These are phyloP conservation scores for Chlamydomonas schloesseri DNA, from an alignment of 139 green algal species.

Conservation along the genomic window DNA sequence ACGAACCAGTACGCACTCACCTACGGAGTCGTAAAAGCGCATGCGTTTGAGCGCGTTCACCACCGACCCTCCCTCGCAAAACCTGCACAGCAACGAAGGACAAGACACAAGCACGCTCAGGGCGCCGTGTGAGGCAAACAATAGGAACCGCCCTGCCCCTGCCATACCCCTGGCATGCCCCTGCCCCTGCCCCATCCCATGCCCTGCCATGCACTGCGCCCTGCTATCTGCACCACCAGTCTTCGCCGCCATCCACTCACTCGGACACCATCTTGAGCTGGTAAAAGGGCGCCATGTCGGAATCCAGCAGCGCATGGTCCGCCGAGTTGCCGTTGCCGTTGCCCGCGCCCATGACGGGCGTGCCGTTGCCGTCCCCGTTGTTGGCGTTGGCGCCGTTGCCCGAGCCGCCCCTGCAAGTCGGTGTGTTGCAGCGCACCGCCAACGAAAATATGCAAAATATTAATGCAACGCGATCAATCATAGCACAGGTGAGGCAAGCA, in stretches of 20 bases:
- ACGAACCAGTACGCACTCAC: too few relatives aligned
- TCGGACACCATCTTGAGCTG: slow-evolving; percentile 42
- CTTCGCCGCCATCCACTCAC: slow-evolving; percentile 14
- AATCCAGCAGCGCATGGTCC: not conserved
- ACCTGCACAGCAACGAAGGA: not conserved
- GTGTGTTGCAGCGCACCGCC: too few relatives aligned
- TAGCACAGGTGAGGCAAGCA: too few relatives aligned
- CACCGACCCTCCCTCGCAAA: slow-evolving; percentile 29
- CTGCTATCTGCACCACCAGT: too few relatives aligned
- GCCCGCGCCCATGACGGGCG: not conserved
- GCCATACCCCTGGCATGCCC: too few relatives aligned
- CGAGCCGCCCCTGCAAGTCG: too few relatives aligned
- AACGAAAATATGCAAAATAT: too few relatives aligned
- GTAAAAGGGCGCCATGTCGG: slow-evolving; percentile 11
- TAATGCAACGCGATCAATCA: too few relatives aligned
- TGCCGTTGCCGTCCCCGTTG: not conserved
- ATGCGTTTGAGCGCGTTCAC: slow-evolving; percentile 7
- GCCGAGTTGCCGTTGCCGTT: not conserved
- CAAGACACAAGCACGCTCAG: not conserved
- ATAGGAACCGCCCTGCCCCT: too few relatives aligned
- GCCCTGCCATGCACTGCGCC: too few relatives aligned
- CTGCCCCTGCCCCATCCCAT: too few relatives aligned
- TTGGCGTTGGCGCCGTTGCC: not conserved
- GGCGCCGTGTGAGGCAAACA: too few relatives aligned
- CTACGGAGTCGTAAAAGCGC: slow-evolving; percentile 17